Percentiles rank a stretch among this genome's conserved stretches.
Conservation (phyloP, 345 rosid genomes). For the Psidium friedrichsthalianum region DNA sequence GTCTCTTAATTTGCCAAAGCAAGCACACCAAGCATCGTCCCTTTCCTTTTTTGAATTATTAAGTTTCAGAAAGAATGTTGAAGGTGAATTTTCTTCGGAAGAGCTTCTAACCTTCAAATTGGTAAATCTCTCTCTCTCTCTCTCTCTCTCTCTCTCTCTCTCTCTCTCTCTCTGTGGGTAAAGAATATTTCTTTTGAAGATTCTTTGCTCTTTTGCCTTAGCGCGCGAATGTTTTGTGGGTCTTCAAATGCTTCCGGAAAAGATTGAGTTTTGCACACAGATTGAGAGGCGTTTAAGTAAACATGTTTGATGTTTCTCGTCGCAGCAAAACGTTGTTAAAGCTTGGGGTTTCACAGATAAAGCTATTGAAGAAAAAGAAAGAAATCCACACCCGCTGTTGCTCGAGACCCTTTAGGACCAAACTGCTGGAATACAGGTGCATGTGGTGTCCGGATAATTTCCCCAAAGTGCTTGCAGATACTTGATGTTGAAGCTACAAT, state of each 20-base stretch:
- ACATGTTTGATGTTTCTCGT: too few relatives aligned
- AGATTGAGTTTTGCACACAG: not conserved
- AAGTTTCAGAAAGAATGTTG: not conserved
- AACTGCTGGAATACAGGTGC: constrained; percentile 64
- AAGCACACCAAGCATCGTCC: not conserved
- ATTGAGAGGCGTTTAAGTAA: not conserved
- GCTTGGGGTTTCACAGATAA: constrained; percentile 58
- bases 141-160: not conserved
- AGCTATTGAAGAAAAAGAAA: constrained; percentile 59
- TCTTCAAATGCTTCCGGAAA: not conserved
- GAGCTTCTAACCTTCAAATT: constrained; percentile 85
- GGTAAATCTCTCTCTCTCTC: constrained; percentile 19
- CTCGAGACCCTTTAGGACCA: constrained; percentile 61
- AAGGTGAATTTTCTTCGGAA: constrained; percentile 39
- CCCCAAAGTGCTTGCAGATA: not conserved
- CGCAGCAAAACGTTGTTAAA: constrained; percentile 65
- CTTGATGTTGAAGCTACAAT: not conserved
- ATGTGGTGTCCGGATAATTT: not conserved
- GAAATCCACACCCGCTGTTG: constrained; percentile 49
- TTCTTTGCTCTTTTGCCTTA: not conserved
- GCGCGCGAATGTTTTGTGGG: not conserved
- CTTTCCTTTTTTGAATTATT: too few relatives aligned
- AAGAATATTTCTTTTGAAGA: not conserved
- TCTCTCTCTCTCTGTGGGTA: too few relatives aligned
- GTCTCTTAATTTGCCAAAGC: not conserved